Conservation (phyloP, 805 yeast genomes). For the Scheffersomyces spartinae region DNA sequence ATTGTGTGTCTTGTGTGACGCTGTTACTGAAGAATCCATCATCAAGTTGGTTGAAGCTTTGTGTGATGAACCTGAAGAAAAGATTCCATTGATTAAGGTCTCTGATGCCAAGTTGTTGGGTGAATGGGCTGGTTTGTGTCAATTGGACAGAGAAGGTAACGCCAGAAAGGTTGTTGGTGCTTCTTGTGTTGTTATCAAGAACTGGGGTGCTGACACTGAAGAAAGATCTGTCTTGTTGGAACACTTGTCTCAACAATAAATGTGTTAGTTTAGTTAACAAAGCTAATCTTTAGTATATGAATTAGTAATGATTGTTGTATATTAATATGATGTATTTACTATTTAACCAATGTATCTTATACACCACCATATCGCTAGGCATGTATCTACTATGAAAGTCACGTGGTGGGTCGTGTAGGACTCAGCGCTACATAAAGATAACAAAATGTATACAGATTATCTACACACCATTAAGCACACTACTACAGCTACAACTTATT, state of each 20-base stretch:
- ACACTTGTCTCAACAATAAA: conserved; percentile 85
- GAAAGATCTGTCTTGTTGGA: conserved; percentile 94
- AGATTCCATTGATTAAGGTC: conserved; percentile 97
- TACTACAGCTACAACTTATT: neutral
- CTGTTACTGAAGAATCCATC: conserved; percentile 96
- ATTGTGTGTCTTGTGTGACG: conserved; percentile 93
- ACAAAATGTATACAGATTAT: neutral
- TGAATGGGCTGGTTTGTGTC: conserved; percentile 99
- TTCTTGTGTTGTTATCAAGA: conserved; percentile 97
- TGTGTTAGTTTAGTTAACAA: conserved; percentile 7
- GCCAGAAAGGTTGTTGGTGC: conserved; percentile 99
- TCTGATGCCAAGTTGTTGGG: conserved; percentile 99
- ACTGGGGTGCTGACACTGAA: conserved; percentile 99
- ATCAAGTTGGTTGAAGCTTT: conserved; percentile 97
- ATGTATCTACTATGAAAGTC: neutral
- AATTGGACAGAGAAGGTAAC: conserved; percentile 99
- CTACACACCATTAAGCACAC: neutral
- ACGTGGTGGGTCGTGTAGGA: neutral
- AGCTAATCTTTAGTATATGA: neutral
- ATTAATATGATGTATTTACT: conserved; percentile 7
- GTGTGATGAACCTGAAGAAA: conserved; percentile 94
- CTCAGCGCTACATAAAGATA: neutral
- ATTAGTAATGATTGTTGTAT: conserved; percentile 6
- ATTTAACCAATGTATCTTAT: conserved; percentile 1
- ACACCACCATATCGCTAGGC: conserved; percentile 1